Evolutionary conservation across 169 alveolate genomes (phyloP).

Genomic region (Eimeria maxima): DNA sequence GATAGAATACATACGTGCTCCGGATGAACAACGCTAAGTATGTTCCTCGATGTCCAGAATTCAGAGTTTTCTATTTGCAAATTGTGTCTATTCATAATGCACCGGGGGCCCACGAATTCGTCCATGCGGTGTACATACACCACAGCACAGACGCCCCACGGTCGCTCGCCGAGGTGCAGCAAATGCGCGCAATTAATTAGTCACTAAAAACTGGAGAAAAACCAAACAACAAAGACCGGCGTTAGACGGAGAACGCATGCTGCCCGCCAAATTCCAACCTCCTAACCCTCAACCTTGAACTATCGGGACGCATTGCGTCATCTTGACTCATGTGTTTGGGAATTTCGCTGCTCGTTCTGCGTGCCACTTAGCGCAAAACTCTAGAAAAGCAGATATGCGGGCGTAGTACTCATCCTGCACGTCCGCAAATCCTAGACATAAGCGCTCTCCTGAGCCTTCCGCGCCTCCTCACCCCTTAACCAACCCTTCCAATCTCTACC

Average conservation of each 20-base stretch:
- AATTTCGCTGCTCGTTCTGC: not conserved
- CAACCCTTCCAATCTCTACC: not conserved
- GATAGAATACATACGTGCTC: no score
- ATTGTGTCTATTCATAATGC: no score
- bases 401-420: slow-evolving; percentile 29
- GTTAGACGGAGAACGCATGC: not conserved
- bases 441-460: not conserved
- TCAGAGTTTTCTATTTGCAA: no score
- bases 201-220: not conserved
- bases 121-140: not conserved
- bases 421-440: not conserved
- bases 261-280: not conserved
- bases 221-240: not conserved
- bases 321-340: not conserved
- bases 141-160: not conserved
- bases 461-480: no score
- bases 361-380: slow-evolving; percentile 32
- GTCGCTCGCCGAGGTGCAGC: not conserved
- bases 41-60: no score
- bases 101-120: no score
- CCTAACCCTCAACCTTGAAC: not conserved
- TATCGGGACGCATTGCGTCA: no score
- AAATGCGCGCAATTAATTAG: no score
- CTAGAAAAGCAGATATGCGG: slow-evolving; percentile 8
- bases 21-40: no score